phyloP scores from a whole-genome alignment of 192 early-diverging fungal genomes.

The Haplosporangium gracile region DNA sequence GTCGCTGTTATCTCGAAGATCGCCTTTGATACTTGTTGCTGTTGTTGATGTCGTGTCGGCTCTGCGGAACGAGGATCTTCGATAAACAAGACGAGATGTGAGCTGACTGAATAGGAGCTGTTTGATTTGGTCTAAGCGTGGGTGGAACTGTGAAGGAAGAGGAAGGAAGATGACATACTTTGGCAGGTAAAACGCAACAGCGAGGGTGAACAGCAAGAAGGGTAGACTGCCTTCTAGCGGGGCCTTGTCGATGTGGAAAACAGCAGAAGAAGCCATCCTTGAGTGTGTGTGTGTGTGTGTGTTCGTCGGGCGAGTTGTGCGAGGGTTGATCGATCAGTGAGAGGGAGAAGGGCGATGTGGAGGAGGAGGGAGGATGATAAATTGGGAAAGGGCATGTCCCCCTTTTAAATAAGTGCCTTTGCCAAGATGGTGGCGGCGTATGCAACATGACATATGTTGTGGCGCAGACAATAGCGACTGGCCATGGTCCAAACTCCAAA shows the following conservation, averaged over 20 bases:
- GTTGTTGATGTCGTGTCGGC: not conserved
- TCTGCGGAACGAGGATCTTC: too few relatives aligned
- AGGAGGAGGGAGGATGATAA: not conserved
- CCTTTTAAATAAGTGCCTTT: not conserved
- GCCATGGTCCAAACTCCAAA: too few relatives aligned
- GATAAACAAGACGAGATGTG: not conserved
- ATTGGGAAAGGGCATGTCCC: too few relatives aligned
- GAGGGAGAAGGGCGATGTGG: too few relatives aligned
- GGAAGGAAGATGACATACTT: not conserved
- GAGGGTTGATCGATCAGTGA: too few relatives aligned
- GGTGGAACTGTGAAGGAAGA: not conserved
- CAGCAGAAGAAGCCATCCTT: not conserved
- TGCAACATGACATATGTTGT: too few relatives aligned
- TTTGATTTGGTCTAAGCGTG: not conserved
- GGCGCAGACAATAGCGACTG: too few relatives aligned
- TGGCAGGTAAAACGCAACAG: not conserved
- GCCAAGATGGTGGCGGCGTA: too few relatives aligned
- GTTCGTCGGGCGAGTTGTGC: too few relatives aligned
- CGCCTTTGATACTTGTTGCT: not conserved
- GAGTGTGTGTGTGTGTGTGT: not conserved
- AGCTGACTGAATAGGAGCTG: not conserved
- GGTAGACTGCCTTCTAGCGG: not conserved
- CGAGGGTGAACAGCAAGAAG: not conserved
- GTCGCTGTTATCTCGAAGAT: not conserved
- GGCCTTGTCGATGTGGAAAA: constrained; percentile 3